Conservation (phyloP, 345 rosid genomes). For the Rhizophora mangle region DNA sequence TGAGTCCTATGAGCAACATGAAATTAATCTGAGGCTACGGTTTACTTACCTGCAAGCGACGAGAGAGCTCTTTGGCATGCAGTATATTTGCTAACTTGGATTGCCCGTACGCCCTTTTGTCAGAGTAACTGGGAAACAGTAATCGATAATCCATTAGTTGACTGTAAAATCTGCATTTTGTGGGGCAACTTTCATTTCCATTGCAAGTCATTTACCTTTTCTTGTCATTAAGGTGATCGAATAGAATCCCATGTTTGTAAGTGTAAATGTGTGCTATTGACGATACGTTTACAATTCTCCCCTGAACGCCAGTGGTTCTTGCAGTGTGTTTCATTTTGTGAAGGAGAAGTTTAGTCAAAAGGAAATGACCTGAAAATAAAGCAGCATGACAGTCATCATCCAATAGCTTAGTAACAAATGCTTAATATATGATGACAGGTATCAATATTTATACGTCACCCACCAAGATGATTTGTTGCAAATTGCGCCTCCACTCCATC, state of each 20-base stretch:
- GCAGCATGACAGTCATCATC: neutral
- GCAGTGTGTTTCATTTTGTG: constrained; percentile 75
- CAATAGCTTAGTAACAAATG: too few relatives aligned
- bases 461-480: constrained; percentile 79
- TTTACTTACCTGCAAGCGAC: constrained; percentile 60
- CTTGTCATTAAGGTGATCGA: constrained; percentile 49
- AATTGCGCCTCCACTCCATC: constrained; percentile 78
- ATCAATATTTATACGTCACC: neutral
- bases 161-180: neutral
- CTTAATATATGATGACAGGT: too few relatives aligned
- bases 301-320: constrained; percentile 51
- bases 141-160: neutral
- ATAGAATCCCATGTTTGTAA: constrained; percentile 56
- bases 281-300: constrained; percentile 84
- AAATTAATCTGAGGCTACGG: neutral
- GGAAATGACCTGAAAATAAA: constrained; percentile 67
- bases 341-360: constrained; percentile 74
- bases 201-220: constrained; percentile 26
- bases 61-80: constrained; percentile 83
- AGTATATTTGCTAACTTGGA: constrained; percentile 88
- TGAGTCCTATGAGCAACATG: neutral
- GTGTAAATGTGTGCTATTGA: constrained; percentile 77
- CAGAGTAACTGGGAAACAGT: constrained; percentile 51
- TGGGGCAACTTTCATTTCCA: neutral
- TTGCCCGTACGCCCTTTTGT: constrained; percentile 90